Conservation (phyloP, 495 filamentous ascomycete genomes). For the Podospora pseudoanserina region DNA sequence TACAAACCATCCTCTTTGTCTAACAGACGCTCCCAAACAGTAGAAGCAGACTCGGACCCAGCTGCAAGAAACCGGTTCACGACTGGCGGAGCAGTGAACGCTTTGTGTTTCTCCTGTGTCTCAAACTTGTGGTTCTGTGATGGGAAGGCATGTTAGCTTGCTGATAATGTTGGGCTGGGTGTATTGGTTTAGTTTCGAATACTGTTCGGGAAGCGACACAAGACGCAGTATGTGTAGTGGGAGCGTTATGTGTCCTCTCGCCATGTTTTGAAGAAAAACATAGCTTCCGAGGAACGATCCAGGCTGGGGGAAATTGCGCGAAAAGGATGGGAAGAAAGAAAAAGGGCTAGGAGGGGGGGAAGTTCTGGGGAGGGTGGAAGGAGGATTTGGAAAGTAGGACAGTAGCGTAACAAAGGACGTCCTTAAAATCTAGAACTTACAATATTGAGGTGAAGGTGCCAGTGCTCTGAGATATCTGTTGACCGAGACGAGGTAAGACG, state of each 20-base stretch:
- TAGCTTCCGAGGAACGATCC: no score
- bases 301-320: no score
- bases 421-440: neutral
- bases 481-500: neutral
- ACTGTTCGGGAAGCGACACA: no score
- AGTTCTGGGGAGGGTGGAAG: no score
- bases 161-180: neutral
- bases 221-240: no score
- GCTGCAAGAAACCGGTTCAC: neutral
- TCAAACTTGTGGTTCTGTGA: neutral
- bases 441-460: neutral
- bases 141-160: neutral
- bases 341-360: no score
- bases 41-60: neutral
- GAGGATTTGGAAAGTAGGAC: no score
- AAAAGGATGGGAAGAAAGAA: no score
- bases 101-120: neutral
- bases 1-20: neutral
- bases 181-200: no score
- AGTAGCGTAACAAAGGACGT: no score
- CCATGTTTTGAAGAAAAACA: no score
- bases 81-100: neutral
- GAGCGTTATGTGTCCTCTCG: no score
- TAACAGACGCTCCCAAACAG: neutral
- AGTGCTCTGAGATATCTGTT: neutral